Evolutionary conservation across 768 basidiomycete genomes (phyloP), one percentile per base, ranked within the genome.

Genomic region (Leccinum rimulosum): DNA sequence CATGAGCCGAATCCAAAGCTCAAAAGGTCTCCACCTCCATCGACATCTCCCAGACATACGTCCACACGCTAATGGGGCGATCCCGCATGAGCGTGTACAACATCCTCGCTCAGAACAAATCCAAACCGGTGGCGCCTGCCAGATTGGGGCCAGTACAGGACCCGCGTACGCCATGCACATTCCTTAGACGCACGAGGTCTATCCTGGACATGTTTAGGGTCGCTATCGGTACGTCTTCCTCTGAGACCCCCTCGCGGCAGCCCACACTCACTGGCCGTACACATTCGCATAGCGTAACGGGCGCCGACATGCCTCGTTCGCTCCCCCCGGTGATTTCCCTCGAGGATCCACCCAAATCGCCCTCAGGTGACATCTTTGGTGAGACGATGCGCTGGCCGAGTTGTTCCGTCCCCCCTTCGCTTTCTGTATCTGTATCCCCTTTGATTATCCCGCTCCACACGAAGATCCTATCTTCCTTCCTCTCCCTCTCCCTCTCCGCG

Each of bases 271-370:
- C 75, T 1, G 87, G 85, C 43, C 84, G 88, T 28, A 83, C 79
- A 2, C 90, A 92, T 66, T 91, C 89, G 3, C 86, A 90, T 63
- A 90, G 88, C 70, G 89, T 92, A 17, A 91, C 89, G 1, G 84
- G 83, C 2, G 84, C 82, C 12, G 88, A 92, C 57, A 75, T 83
- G 45, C 80, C 83, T 22, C 81, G 82, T 11, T 73, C 70, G 3
- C 64, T 73, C 0, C 45, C 70, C 11, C 57, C 69, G 3, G 61
- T 61, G n/a, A 3, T 61, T 8, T 65, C 72, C 35, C 63, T 72
- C 27, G 57, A 48, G 11, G 70, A 70, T n/a, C 65, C 65, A 27
- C 64, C 67, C 14, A 74, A 72, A 51, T 58, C 68, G 0, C 62
- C 70, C 15, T n/a, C 61, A 3, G 66, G 74, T 27, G 89, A 91